Base-by-base conservation (phyloP, 208 protist genomes). In the Strigomonas culicis region DNA sequence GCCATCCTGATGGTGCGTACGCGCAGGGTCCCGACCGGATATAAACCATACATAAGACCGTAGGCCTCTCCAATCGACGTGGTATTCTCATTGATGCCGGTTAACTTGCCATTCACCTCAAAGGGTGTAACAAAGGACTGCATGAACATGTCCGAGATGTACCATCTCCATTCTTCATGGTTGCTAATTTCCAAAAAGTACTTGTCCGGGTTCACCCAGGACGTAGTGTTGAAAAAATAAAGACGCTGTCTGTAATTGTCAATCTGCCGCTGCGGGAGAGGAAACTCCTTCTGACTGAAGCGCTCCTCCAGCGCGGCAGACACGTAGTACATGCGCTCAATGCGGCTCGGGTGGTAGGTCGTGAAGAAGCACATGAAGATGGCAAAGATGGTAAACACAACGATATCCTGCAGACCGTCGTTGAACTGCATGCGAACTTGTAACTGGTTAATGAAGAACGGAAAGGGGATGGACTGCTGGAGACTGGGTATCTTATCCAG, bases 351-450 rank as follows among this genome's bases (percentile, higher is more conserved):
- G 59, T 59, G 44, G 21, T 52, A 68, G 27, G 62, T 34, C n/a
- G 75, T 59, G 49, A 70, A 79, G 59, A 79, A 77, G 63, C 64
- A 59, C 39, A 83, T 79, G 50, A 79, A 22, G 28, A 83, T 62
- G 11, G 72, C 51, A 34, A 76, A 34, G 2, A 71, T 32, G 2
- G 63, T 52, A 58, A 77, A 82, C 6, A 78, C 4, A 17, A 82
- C 30, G 13, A 70, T 61, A 8, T 82, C 72, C 2, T 53, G 51
- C n/a, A 66, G 41, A 1, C 68, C 55, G 22, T 22, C 55, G 27
- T 44, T 64, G 17, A n/a, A 50, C 7, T 51, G 4, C 31, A 59
- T 49, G n/a, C 58, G 43, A 19, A 63, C 21, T 22, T 58, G 25
- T 4, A 78, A 34, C 17, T 55, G 31, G 0, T 22, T 30, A 27